Evolutionary conservation across 1,284 basidiomycete genomes (phyloP).

Genomic region (Ceratobasidium theobromae): DNA sequence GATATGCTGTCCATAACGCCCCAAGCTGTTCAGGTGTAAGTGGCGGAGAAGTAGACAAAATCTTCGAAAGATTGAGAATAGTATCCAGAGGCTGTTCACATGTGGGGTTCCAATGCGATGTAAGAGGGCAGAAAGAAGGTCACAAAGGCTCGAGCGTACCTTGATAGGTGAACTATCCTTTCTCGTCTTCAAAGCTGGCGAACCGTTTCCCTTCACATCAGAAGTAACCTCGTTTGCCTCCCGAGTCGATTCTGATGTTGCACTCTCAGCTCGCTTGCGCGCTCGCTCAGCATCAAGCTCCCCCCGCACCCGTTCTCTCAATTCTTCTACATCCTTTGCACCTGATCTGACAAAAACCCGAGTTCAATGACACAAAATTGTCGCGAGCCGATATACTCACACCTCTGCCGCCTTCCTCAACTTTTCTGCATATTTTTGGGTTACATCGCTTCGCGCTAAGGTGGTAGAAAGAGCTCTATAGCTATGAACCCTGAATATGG

Average conservation of each 20-base stretch:
- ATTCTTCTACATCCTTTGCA: conserved; percentile 44
- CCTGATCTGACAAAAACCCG: conserved; percentile 46
- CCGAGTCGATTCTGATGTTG: conserved; percentile 39
- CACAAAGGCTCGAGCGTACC: conserved; percentile 45
- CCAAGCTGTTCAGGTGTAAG: conserved; percentile 74
- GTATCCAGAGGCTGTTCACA: conserved; percentile 67
- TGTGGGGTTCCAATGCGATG: conserved; percentile 14
- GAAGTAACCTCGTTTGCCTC: conserved; percentile 37
- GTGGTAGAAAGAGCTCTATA: not conserved
- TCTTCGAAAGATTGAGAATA: conserved; percentile 74
- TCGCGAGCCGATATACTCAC: conserved; percentile 44
- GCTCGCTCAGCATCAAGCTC: conserved; percentile 41
- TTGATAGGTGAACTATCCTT: conserved; percentile 72
- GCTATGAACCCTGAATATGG: not conserved
- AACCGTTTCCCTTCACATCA: conserved; percentile 31
- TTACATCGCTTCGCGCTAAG: not conserved
- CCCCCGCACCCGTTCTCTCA: conserved; percentile 40
- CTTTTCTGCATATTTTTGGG: conserved; percentile 49
- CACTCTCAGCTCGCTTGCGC: conserved; percentile 35
- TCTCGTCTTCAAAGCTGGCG: conserved; percentile 43
- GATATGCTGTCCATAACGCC: conserved; percentile 87
- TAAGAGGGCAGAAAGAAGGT: conserved; percentile 3
- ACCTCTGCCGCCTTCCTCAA: conserved; percentile 49
- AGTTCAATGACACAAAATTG: conserved; percentile 4
- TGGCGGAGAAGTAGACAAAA: conserved; percentile 57